Percentiles rank a stretch among this genome's conserved stretches.
phyloP scores from a whole-genome alignment of 345 rosid species.

The Acer yangbiense region DNA sequence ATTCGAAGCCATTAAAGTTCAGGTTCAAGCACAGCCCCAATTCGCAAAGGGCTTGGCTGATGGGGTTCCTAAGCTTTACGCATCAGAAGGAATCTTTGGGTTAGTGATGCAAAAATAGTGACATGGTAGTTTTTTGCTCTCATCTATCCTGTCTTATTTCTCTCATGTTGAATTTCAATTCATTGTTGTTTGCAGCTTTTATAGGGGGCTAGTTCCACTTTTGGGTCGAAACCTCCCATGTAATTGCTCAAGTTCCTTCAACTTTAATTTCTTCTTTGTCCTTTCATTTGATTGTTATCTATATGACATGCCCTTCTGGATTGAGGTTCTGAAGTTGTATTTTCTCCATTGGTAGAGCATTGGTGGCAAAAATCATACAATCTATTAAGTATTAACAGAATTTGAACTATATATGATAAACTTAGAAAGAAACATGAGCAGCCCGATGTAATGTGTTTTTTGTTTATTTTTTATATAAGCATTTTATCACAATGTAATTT shows the following conservation, averaged over 20 bases:
- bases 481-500: background rate
- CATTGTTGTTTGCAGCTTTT: constrained; percentile 42
- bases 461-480: background rate
- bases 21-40: constrained; percentile 59
- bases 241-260: constrained; percentile 30
- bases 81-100: constrained; percentile 60
- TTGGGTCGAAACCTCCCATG: constrained; percentile 56
- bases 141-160: background rate
- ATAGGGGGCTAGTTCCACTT: constrained; percentile 51
- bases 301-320: background rate
- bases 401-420: background rate
- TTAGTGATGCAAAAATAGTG: constrained; percentile 14
- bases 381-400: background rate
- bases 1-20: constrained; percentile 64
- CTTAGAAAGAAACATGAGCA: background rate
- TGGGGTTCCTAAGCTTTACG: constrained; percentile 58
- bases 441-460: background rate
- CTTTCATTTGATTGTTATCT: background rate
- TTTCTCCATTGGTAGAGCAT: background rate
- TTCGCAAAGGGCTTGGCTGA: constrained; percentile 63
- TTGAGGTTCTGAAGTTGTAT: background rate
- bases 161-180: constrained; percentile 3
- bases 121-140: background rate
- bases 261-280: background rate
- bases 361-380: background rate